Percentiles rank a stretch among this genome's conserved stretches.
Evolutionary conservation across 805 yeast genomes (phyloP).

Genomic region (Saccharomycopsis fibuligera): DNA sequence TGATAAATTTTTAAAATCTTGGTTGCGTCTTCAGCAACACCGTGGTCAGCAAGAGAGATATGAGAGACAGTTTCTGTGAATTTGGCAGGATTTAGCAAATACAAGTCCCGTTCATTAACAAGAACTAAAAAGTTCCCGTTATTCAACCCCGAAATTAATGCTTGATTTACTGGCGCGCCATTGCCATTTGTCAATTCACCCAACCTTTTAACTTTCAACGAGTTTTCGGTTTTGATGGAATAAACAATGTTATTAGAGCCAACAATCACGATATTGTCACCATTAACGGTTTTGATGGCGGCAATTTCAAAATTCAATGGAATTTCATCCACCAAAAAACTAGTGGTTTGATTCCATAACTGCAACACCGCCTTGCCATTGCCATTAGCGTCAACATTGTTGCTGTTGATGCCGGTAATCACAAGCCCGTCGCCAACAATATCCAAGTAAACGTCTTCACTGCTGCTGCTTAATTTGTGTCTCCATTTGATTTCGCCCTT

Average conservation of each 20-base stretch:
- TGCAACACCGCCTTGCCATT: slow-evolving; percentile 5
- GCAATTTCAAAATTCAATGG: not conserved
- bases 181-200: not conserved
- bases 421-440: not conserved
- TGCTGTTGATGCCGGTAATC: not conserved
- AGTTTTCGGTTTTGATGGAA: not conserved
- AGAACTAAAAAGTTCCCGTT: slow-evolving; percentile 8
- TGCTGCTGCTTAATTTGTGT: slow-evolving; percentile 23
- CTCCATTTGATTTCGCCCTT: slow-evolving; percentile 29
- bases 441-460: not conserved
- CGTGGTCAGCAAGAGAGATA: not conserved
- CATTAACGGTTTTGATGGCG: not conserved
- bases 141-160: slow-evolving; percentile 3
- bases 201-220: not conserved
- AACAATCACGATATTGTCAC: not conserved
- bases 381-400: not conserved
- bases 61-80: not conserved
- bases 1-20: slow-evolving; percentile 20
- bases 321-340: slow-evolving; percentile 5
- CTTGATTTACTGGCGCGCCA: not conserved
- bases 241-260: not conserved
- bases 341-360: slow-evolving; percentile 9
- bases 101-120: not conserved
- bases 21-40: not conserved
- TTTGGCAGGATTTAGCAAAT: not conserved